Evolutionary conservation across 2,329 filamentous ascomycete genomes (phyloP).

Genomic region (Alternaria infectoria): DNA sequence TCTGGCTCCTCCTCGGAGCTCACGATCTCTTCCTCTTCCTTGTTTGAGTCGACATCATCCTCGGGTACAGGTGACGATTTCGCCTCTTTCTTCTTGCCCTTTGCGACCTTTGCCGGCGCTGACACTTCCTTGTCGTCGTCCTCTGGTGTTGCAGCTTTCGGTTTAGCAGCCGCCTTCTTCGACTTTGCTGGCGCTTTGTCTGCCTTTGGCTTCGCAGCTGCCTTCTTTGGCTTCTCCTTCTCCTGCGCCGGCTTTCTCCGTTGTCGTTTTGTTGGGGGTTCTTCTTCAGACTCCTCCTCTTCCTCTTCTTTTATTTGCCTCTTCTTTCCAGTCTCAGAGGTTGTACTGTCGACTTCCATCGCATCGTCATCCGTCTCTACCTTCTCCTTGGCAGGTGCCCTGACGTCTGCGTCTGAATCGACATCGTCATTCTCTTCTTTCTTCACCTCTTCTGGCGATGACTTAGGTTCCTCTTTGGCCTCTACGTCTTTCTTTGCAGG

Average conservation of each 20-base stretch:
- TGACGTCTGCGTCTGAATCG: conserved; percentile 26
- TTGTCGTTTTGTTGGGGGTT: conserved; percentile 45
- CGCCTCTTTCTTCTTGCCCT: conserved; percentile 25
- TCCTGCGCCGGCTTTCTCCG: conserved; percentile 39
- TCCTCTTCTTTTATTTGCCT: conserved; percentile 38
- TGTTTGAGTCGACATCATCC: conserved; percentile 30
- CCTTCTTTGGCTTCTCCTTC: conserved; percentile 24
- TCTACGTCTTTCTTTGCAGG: conserved; percentile 49
- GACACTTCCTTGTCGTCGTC: conserved; percentile 29
- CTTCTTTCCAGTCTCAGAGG: conserved; percentile 39
- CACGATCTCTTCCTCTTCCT: conserved; percentile 50
- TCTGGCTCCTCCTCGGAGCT: conserved; percentile 71
- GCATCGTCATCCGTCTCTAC: conserved; percentile 23
- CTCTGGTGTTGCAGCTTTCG: conserved; percentile 23
- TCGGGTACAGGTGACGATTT: conserved; percentile 32
- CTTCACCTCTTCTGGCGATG: conserved; percentile 26
- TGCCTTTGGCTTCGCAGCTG: conserved; percentile 22
- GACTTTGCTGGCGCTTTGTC: conserved; percentile 24
- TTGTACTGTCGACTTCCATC: conserved; percentile 36
- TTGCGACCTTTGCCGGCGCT: conserved; percentile 20
- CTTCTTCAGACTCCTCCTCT: conserved; percentile 44
- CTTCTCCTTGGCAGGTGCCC: conserved; percentile 26
- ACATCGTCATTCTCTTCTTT: conserved; percentile 18
- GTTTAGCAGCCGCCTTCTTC: conserved; percentile 23
- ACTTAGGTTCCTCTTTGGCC: conserved; percentile 24